phyloP scores from a whole-genome alignment of 192 early-diverging fungal genomes.

The Rhizophlyctis rosea region DNA sequence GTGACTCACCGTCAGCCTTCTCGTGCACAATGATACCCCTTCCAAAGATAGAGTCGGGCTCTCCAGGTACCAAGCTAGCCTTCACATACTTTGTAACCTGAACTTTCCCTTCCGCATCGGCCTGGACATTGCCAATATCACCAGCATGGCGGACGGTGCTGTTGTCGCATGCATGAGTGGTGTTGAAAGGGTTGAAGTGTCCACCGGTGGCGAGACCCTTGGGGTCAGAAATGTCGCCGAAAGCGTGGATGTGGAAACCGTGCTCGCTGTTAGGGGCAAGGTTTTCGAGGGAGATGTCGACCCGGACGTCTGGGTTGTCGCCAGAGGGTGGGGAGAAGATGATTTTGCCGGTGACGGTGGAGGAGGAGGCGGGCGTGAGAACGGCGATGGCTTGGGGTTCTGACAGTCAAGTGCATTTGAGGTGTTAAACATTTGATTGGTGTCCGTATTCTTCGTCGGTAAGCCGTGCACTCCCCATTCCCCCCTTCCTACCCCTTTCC shows the following conservation, averaged over 20 bases:
- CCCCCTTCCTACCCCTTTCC: too few relatives aligned
- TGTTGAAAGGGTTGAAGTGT: conserved; percentile 81
- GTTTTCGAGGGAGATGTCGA: conserved; percentile 51
- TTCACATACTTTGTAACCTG: conserved; percentile 53
- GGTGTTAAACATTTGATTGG: too few relatives aligned
- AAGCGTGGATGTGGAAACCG: conserved; percentile 82
- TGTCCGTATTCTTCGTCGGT: too few relatives aligned
- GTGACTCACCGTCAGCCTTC: background rate
- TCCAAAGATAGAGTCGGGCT: conserved; percentile 57
- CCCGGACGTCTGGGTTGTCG: conserved; percentile 31
- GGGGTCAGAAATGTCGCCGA: background rate
- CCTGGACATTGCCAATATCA: conserved; percentile 85
- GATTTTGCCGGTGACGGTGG: conserved; percentile 62
- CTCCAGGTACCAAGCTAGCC: conserved; percentile 55
- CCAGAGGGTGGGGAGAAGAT: conserved; percentile 52
- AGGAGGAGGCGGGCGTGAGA: background rate
- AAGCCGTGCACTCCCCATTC: too few relatives aligned
- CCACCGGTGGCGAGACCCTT: conserved; percentile 74
- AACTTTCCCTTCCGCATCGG: conserved; percentile 54
- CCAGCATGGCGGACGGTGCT: conserved; percentile 76
- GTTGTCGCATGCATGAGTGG: conserved; percentile 74
- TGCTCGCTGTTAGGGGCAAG: conserved; percentile 64
- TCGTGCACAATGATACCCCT: background rate
- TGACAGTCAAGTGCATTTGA: too few relatives aligned
- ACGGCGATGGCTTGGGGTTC: background rate